Percentiles rank a stretch among this genome's conserved stretches.
phyloP scores from a whole-genome alignment of 257 asterid genomes.

The Avicennia marina region DNA sequence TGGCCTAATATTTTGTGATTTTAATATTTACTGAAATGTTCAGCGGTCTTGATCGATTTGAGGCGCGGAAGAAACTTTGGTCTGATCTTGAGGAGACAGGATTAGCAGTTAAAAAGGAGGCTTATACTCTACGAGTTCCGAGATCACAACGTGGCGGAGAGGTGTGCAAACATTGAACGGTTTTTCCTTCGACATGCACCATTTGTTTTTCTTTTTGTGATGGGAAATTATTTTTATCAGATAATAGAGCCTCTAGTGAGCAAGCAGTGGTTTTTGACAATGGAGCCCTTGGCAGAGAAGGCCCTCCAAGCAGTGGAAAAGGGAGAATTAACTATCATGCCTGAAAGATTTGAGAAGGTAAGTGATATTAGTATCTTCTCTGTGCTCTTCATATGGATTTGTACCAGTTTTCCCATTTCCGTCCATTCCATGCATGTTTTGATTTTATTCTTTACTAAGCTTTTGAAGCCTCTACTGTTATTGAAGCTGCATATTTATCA shows the following conservation, averaged over 20 bases:
- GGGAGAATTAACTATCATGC: slow-evolving; percentile 83
- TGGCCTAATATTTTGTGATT: slow-evolving; percentile 24
- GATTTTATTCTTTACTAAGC: slow-evolving; percentile 6
- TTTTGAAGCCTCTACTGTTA: slow-evolving; percentile 7
- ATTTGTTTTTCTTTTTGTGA: slow-evolving; percentile 25
- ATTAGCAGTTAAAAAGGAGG: slow-evolving; percentile 83
- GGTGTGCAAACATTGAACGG: slow-evolving; percentile 46
- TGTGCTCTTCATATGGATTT: slow-evolving; percentile 15
- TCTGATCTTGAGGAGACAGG: slow-evolving; percentile 93
- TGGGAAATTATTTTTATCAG: slow-evolving; percentile 35
- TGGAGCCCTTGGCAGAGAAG: slow-evolving; percentile 95
- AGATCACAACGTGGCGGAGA: slow-evolving; percentile 99
- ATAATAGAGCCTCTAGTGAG: slow-evolving; percentile 94
- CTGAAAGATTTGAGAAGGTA: slow-evolving; percentile 98
- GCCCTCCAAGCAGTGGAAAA: slow-evolving; percentile 86
- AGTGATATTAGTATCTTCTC: slow-evolving; percentile 16
- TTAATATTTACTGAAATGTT: slow-evolving; percentile 22
- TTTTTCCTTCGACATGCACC: slow-evolving; percentile 12
- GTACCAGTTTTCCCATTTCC: slow-evolving; percentile 6
- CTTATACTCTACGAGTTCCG: slow-evolving; percentile 82
- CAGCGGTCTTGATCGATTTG: slow-evolving; percentile 99
- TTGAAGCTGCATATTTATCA: slow-evolving; percentile 5
- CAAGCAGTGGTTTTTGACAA: slow-evolving; percentile 97
- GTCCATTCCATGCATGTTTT: slow-evolving; percentile 8
- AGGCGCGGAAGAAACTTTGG: slow-evolving; percentile 96